Conservation (phyloP, 1,284 basidiomycete genomes). For the Melampsora larici-populina region DNA sequence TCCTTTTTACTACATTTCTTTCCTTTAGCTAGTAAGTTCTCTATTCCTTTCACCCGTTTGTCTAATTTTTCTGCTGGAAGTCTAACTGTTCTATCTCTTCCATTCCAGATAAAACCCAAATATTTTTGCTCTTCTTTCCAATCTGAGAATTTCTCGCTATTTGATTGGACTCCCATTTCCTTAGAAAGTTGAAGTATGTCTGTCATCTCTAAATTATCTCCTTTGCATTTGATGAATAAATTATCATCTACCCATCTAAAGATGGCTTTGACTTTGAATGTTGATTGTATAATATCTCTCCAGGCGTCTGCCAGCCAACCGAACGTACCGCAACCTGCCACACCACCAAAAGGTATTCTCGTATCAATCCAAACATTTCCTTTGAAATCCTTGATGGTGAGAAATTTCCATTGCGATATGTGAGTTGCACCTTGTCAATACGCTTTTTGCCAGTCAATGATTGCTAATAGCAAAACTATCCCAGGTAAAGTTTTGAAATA, state of each 20-base stretch:
- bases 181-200: not conserved
- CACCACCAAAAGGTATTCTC: not conserved
- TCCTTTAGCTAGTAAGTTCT: not conserved
- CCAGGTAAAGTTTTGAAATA: not conserved
- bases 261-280: not conserved
- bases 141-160: not conserved
- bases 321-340: conserved; percentile 3
- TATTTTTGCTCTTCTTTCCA: not conserved
- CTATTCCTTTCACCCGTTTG: too few species aligned
- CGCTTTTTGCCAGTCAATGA: conserved; percentile 7
- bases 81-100: too few species aligned
- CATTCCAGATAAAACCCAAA: not conserved
- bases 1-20: not conserved
- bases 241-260: conserved; percentile 5
- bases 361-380: not conserved
- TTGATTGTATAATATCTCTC: not conserved
- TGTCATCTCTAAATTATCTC: not conserved
- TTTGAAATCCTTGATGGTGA: too few species aligned
- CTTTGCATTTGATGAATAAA: not conserved
- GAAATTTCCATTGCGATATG: not conserved
- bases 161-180: not conserved
- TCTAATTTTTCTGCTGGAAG: not conserved
- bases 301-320: not conserved
- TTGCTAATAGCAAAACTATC: not conserved
- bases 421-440: conserved; percentile 1